Evolutionary conservation across 179 eudicot genomes (phyloP).

Genomic region (Spergularia azorica): DNA sequence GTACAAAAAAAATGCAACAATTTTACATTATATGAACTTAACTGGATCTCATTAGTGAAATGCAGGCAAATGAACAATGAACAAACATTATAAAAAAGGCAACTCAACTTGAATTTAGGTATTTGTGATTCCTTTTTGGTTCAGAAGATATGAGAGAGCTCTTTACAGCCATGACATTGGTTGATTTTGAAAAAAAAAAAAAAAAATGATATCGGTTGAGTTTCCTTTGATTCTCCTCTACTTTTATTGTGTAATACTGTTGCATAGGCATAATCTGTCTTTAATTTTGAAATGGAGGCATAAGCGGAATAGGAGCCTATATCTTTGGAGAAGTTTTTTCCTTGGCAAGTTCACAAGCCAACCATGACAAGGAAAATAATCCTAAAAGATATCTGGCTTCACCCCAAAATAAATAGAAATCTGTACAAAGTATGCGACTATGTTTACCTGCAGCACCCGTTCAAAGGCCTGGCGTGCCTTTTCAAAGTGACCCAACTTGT

Average conservation of each 20-base stretch:
- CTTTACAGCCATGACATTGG: too few species aligned
- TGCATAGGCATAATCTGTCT: too few species aligned
- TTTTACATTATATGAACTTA: too few species aligned
- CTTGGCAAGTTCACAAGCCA: background rate
- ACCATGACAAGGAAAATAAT: background rate
- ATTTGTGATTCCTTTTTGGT: too few species aligned
- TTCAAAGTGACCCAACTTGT: slow-evolving; percentile 85
- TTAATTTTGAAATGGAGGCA: background rate
- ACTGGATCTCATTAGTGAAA: too few species aligned
- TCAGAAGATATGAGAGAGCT: too few species aligned
- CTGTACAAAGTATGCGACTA: slow-evolving; percentile 3
- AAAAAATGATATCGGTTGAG: too few species aligned
- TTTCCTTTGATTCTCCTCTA: background rate
- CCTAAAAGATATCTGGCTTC: slow-evolving; percentile 1
- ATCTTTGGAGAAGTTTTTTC: background rate
- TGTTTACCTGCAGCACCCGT: slow-evolving; percentile 84
- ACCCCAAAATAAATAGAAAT: slow-evolving; percentile 5
- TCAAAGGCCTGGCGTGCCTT: slow-evolving; percentile 93
- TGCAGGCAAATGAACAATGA: background rate
- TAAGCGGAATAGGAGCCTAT: background rate
- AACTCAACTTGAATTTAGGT: background rate
- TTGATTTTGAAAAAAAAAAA: too few species aligned
- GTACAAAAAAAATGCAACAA: too few species aligned
- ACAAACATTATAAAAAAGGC: background rate
- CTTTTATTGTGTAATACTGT: background rate